These are phyloP conservation scores for Arctostaphylos glauca DNA, from an alignment of 148 eudicot species.

Conservation along the genomic window DNA sequence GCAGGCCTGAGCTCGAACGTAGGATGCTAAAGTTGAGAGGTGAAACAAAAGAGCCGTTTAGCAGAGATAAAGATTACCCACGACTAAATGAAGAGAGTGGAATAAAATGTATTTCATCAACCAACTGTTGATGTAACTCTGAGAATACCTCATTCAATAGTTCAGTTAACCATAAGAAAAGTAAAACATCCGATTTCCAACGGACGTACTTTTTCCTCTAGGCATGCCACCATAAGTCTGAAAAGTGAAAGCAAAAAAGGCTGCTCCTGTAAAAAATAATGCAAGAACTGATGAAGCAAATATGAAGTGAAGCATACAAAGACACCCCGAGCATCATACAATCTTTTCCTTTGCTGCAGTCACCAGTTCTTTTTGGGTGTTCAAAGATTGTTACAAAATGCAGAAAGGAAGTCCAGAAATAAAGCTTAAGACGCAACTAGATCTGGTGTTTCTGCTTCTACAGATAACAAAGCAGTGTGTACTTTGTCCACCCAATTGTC, in stretches of 20 bases:
- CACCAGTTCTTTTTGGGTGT: conserved; percentile 8
- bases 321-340: conserved; percentile 2
- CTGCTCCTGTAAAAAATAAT: conserved; percentile 17
- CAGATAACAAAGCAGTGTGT: conserved; percentile 74
- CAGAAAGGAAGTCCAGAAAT: not conserved
- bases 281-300: not conserved
- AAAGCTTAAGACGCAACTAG: conserved; percentile 53
- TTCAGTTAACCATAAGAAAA: not conserved
- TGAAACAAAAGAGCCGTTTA: not conserved
- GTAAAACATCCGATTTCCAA: not conserved
- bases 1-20: not conserved
- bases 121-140: not conserved
- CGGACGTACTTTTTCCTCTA: not conserved
- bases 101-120: not conserved
- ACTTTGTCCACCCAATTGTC: conserved; percentile 90
- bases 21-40: not conserved
- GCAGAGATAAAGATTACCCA: not conserved
- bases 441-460: conserved; percentile 97
- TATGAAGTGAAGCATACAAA: conserved; percentile 17
- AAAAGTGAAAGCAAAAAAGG: conserved; percentile 1
- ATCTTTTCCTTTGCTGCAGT: conserved; percentile 17
- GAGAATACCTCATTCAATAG: not conserved
- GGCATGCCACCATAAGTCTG: not conserved
- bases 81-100: not conserved
- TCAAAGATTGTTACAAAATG: conserved; percentile 24